Evolutionary conservation across 2,329 filamentous ascomycete species (phyloP).

Genomic region (Trichoderma sp.): DNA sequence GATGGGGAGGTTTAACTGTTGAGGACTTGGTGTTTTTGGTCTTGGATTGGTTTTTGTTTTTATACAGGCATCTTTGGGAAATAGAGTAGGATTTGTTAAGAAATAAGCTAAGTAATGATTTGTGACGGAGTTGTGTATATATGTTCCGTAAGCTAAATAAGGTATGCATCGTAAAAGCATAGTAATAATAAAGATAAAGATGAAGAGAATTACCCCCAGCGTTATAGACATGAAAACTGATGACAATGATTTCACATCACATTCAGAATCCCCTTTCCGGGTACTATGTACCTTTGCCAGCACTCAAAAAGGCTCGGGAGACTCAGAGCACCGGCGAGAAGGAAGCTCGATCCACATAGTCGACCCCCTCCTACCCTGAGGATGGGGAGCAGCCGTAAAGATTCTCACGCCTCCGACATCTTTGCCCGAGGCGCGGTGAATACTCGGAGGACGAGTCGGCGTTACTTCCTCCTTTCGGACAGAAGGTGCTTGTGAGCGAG

Average conservation of each 20-base stretch:
- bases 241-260: neutral
- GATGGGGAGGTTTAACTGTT: neutral
- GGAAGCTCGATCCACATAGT: constrained; percentile 10
- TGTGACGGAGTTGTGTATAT: neutral
- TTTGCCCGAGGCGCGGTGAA: neutral
- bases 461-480: neutral
- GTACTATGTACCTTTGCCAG: neutral
- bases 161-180: neutral
- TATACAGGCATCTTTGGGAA: neutral
- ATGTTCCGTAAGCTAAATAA: neutral
- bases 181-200: neutral
- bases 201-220: neutral
- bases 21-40: neutral
- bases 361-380: neutral
- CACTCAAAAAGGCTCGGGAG: constrained; percentile 1
- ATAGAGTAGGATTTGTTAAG: neutral
- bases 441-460: neutral
- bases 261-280: neutral
- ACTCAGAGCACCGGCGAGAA: neutral
- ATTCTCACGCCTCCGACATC: neutral
- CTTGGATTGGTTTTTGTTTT: neutral
- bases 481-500: neutral
- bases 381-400: neutral
- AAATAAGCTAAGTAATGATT: neutral
- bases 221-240: neutral